phyloP scores from a whole-genome alignment of 2,329 filamentous ascomycete species.

The Aspergillus sp. region DNA sequence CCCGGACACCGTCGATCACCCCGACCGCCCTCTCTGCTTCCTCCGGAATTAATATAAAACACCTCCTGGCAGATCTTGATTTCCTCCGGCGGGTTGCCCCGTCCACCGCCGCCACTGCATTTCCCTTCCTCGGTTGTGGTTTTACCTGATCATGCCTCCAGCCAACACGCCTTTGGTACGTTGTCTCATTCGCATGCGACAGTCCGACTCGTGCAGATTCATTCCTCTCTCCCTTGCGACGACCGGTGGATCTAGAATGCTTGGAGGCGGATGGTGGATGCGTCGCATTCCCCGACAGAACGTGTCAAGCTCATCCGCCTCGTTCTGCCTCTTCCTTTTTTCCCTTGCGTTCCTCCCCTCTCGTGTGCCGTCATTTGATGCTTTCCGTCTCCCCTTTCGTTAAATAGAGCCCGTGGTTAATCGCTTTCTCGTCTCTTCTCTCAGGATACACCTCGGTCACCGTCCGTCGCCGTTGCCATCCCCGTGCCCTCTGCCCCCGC shows the following conservation, averaged over 20 bases:
- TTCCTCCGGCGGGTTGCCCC: slow-evolving; percentile 5
- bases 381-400: background rate
- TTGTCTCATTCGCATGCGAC: slow-evolving; percentile 2
- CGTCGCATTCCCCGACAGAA: background rate
- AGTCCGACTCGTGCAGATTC: slow-evolving; percentile 10
- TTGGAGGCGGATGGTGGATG: background rate
- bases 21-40: background rate
- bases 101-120: slow-evolving; percentile 1
- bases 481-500: slow-evolving; percentile 52
- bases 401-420: background rate
- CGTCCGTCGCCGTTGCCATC: slow-evolving; percentile 47
- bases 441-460: slow-evolving; percentile 44
- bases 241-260: slow-evolving; percentile 10
- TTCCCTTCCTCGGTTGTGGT: background rate
- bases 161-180: slow-evolving; percentile 45
- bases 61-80: background rate
- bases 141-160: slow-evolving; percentile 37
- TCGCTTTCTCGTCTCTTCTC: background rate
- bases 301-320: too few relatives aligned
- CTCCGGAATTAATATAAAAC: background rate
- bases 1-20: too few relatives aligned
- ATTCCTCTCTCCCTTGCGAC: slow-evolving; percentile 8
- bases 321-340: background rate
- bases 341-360: background rate
- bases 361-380: background rate